These are phyloP conservation scores for Megacollybia platyphylla DNA, from an alignment of 1,284 basidiomycete species.

Conservation along the genomic window DNA sequence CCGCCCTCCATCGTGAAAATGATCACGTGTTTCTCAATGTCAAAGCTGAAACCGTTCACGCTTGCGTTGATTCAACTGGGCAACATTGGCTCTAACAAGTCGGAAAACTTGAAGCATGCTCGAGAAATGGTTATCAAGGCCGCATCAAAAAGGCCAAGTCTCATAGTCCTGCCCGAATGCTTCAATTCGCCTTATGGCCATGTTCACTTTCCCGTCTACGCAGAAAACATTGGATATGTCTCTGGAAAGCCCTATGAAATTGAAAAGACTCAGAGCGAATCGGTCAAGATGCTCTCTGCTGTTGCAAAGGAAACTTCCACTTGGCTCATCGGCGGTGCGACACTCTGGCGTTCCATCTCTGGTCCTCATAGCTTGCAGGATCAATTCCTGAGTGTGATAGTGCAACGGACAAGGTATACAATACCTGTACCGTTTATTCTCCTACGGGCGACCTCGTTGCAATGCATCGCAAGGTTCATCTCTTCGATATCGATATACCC, in stretches of 20 bases:
- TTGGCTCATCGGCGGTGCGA: conserved; percentile 85
- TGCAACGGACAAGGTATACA: conserved; percentile 67
- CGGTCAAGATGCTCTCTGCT: conserved; percentile 71
- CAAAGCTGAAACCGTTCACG: conserved; percentile 53
- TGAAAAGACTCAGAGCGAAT: conserved; percentile 55
- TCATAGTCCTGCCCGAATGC: conserved; percentile 92
- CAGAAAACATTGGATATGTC: conserved; percentile 64
- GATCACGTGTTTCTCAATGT: too few relatives aligned
- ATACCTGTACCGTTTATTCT: conserved; percentile 86
- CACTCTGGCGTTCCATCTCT: conserved; percentile 4
- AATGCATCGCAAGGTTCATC: conserved; percentile 87
- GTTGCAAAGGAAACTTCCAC: conserved; percentile 72
- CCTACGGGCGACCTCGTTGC: conserved; percentile 80
- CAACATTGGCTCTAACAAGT: conserved; percentile 54
- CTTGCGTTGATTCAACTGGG: conserved; percentile 84
- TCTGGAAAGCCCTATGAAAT: conserved; percentile 46
- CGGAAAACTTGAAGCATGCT: conserved; percentile 69
- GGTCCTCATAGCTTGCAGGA: conserved; percentile 29
- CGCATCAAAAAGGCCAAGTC: conserved; percentile 52
- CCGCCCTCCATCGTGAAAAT: too few relatives aligned
- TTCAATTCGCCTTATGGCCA: conserved; percentile 98
- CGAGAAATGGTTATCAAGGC: conserved; percentile 69
- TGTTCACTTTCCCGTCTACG: conserved; percentile 72
- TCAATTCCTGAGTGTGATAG: conserved; percentile 80
- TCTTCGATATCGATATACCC: conserved; percentile 98